Evolutionary conservation across 2,329 filamentous ascomycete species (phyloP), one percentile per base, ranked within the genome.

Genomic region (Aspergillus texensis): DNA sequence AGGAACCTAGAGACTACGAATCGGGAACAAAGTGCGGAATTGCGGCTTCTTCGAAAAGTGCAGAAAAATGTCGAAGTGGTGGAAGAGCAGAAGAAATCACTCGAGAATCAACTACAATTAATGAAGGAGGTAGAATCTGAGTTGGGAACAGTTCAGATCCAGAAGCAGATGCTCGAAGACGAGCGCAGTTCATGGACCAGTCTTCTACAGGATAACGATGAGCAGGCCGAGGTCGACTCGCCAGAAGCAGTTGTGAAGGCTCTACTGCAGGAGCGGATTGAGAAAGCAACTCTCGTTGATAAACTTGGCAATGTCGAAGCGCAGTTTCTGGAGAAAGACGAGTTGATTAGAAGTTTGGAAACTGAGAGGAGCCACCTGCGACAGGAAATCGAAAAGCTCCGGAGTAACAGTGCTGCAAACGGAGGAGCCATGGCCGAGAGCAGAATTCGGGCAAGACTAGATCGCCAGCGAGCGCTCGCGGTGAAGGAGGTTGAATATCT

Each of bases 401-500:
- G 89, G 71, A 78, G 80, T 3, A 78, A 81, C 1, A 80, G 80
- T 68, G 67, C 32, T 36, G 61, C 45, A 9, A 59, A 63, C n/a
- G 81, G 76, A 4, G 79, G 82, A 6, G 73, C 79, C 1, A 84
- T 80, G 24, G 81, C 83, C 19, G 91, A 92, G 71, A 91, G 75
- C 65, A 86, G 93, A 78, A 85, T 86, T 1, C 89, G 88, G 50
- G 82, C 91, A 59, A 87, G 95, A 36, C 81, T 97, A 0, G 94
- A 99, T 71, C 86, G 95, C 63, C 94, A 98, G 75, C 91, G 92
- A 62, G 87, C 86, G 0, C 85, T 99, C 9, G 93, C 94, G 0
- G 85, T 93, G 28, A 97, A 97, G 74, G 96, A 99, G 75, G 92
- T 95, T 0, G 94, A 97, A 69, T 97, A 96, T 75, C 85, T 99